phyloP scores from a whole-genome alignment of 805 yeast genomes.

The Kluyveromyces siamensis region DNA sequence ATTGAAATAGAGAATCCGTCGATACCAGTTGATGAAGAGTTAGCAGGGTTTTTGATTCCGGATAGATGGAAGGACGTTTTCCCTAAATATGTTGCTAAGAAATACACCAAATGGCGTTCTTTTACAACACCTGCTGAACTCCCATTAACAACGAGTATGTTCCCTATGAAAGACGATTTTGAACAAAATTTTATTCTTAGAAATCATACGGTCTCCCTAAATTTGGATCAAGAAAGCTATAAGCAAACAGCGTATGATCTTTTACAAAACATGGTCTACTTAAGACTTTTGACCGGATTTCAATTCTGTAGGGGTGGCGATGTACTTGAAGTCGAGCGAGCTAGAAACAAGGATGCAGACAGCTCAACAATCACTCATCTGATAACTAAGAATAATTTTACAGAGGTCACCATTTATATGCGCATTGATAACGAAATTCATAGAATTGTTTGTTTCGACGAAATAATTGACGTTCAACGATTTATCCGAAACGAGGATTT shows the following conservation, averaged over 20 bases:
- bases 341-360: conserved; percentile 33
- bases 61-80: conserved; percentile 91
- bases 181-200: conserved; percentile 68
- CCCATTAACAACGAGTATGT: conserved; percentile 71
- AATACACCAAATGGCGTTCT: conserved; percentile 84
- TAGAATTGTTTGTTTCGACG: conserved; percentile 60
- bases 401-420: conserved; percentile 63
- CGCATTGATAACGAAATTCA: conserved; percentile 79
- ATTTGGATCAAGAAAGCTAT: conserved; percentile 41
- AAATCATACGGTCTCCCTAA: conserved; percentile 69
- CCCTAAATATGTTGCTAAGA: conserved; percentile 58
- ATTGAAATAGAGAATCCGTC: conserved; percentile 72
- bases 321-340: conserved; percentile 53
- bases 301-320: conserved; percentile 75
- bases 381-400: conserved; percentile 34
- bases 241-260: conserved; percentile 49
- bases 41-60: conserved; percentile 48
- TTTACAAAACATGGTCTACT: conserved; percentile 78
- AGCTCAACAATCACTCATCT: conserved; percentile 50
- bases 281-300: conserved; percentile 78
- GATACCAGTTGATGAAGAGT: conserved; percentile 45
- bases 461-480: conserved; percentile 70
- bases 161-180: conserved; percentile 64
- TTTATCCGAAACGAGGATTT: conserved; percentile 38
- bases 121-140: conserved; percentile 88